Evolutionary conservation across 495 filamentous ascomycete genomes (phyloP).

Genomic region (Chaetomidium leptoderma): DNA sequence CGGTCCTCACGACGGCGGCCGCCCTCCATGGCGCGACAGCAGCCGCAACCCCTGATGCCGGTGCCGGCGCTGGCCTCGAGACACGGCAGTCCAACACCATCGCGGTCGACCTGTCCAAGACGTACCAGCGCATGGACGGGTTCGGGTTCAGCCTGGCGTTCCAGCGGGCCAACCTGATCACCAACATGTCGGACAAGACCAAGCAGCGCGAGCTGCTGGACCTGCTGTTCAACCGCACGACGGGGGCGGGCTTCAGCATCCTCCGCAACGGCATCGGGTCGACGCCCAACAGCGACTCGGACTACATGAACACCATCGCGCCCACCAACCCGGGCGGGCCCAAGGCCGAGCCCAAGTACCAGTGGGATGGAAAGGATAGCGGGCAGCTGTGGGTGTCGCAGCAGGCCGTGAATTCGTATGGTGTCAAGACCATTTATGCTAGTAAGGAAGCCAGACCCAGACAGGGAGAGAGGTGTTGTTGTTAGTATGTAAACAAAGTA

Average conservation of each 20-base stretch:
- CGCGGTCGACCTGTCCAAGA: constrained; percentile 40
- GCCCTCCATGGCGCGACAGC: constrained; percentile 3
- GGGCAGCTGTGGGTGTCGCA: constrained; percentile 52
- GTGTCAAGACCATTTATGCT: constrained; percentile 50
- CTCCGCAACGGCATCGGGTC: constrained; percentile 56
- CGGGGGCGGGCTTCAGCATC: constrained; percentile 52
- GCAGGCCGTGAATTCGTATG: constrained; percentile 45
- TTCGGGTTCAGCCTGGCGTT: constrained; percentile 54
- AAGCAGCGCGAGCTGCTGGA: constrained; percentile 47
- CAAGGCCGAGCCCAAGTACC: constrained; percentile 39
- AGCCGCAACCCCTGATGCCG: neutral
- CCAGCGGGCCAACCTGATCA: constrained; percentile 51
- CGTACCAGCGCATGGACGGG: constrained; percentile 48
- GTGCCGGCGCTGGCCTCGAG: constrained; percentile 21
- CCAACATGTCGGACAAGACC: constrained; percentile 43
- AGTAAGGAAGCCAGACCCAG: constrained; percentile 24
- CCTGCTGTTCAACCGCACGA: constrained; percentile 48
- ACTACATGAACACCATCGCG: constrained; percentile 48
- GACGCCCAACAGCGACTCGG: constrained; percentile 38
- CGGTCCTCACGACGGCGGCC: constrained; percentile 21
- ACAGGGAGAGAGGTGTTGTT: neutral
- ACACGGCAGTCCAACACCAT: constrained; percentile 34
- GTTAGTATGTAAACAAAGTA: neutral
- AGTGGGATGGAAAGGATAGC: constrained; percentile 51
- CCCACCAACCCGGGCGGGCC: constrained; percentile 45